A percentile compares a stretch with the other conserved stretches of the same genome.
These are phyloP conservation scores for Chaetomium globosum DNA, from an alignment of 2,329 filamentous ascomycete genomes.

Conservation along the genomic window DNA sequence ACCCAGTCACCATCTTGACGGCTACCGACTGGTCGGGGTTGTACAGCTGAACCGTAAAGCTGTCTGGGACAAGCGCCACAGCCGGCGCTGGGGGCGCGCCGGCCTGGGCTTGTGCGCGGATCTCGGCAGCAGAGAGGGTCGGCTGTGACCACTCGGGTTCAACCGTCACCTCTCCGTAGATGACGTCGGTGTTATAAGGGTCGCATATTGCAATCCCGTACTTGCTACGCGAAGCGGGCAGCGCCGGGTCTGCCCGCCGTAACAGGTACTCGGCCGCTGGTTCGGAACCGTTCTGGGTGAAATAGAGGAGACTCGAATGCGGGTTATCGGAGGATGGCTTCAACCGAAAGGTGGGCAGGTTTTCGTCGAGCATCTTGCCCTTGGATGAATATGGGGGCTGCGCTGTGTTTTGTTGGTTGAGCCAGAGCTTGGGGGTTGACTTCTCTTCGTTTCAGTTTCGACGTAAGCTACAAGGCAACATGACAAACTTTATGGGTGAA, in stretches of 20 bases:
- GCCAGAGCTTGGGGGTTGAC: neutral
- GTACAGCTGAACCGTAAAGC: slow-evolving; percentile 86
- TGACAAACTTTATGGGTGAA: neutral
- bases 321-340: slow-evolving; percentile 56
- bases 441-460: neutral
- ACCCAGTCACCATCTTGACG: slow-evolving; percentile 70
- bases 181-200: slow-evolving; percentile 74
- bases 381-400: neutral
- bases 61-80: slow-evolving; percentile 72
- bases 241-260: slow-evolving; percentile 71
- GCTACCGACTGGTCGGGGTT: slow-evolving; percentile 84
- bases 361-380: slow-evolving; percentile 80
- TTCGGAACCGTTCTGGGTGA: slow-evolving; percentile 75
- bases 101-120: slow-evolving; percentile 59
- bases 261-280: slow-evolving; percentile 79
- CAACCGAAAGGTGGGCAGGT: slow-evolving; percentile 74
- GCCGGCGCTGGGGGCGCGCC: slow-evolving; percentile 54
- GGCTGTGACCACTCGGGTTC: slow-evolving; percentile 85
- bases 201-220: slow-evolving; percentile 88
- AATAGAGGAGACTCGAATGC: slow-evolving; percentile 60
- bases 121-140: slow-evolving; percentile 76
- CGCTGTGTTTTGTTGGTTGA: slow-evolving; percentile 1
- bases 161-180: slow-evolving; percentile 85
- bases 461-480: neutral
- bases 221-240: slow-evolving; percentile 70